These are phyloP conservation scores for Fusarium haematococcum DNA, from an alignment of 2,329 filamentous ascomycete genomes.

Conservation along the genomic window DNA sequence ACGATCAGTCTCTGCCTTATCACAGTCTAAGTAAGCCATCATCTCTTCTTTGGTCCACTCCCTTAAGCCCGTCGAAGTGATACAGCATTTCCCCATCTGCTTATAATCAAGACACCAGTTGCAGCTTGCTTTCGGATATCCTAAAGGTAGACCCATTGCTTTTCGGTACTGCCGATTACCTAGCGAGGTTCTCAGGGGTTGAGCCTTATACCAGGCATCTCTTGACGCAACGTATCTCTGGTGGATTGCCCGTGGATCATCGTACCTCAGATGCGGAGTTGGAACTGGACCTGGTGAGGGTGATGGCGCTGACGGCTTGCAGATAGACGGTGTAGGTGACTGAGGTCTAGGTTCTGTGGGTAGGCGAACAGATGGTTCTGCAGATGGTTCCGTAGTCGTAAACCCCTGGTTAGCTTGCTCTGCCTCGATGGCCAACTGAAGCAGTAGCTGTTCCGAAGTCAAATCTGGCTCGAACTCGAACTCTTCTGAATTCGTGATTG, in stretches of 20 bases:
- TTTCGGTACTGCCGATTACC: neutral
- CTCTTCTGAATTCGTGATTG: too few species aligned
- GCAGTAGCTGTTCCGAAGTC: too few species aligned
- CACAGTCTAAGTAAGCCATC: constrained; percentile 12
- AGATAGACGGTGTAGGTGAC: too few species aligned
- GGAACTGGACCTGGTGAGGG: too few species aligned
- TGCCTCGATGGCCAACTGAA: too few species aligned
- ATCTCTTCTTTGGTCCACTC: constrained; percentile 17
- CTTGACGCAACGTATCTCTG: neutral
- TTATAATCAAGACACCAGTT: constrained; percentile 3
- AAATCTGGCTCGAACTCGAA: too few species aligned
- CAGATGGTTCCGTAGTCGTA: too few species aligned
- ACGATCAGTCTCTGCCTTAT: constrained; percentile 3
- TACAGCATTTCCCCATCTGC: neutral
- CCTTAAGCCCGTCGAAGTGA: neutral
- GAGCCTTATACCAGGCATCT: neutral
- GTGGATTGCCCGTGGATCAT: neutral
- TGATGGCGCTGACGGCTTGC: too few species aligned
- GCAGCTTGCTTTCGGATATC: neutral
- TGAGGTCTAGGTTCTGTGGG: too few species aligned
- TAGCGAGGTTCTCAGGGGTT: neutral
- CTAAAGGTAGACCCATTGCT: too few species aligned
- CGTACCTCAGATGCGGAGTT: neutral
- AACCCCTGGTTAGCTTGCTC: too few species aligned
- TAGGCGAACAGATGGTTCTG: too few species aligned